phyloP scores from a whole-genome alignment of 306 rosid species.

The Acmispon strigosus region DNA sequence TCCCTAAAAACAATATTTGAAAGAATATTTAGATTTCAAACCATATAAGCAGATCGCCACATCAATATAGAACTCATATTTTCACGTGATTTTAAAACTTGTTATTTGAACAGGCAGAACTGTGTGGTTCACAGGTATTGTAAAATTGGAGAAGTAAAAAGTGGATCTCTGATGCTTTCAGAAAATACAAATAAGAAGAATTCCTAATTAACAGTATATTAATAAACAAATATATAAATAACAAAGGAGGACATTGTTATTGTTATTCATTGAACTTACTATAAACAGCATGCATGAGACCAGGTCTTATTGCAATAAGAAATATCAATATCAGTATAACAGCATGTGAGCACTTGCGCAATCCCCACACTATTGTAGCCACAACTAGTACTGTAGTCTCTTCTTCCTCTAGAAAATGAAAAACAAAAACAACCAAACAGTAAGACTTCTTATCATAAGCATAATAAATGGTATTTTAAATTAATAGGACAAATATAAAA shows the following conservation, averaged over 20 bases:
- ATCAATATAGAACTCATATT: background rate
- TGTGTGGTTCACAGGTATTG: slow-evolving; percentile 6
- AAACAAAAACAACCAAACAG: slow-evolving; percentile 13
- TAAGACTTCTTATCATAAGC: slow-evolving; percentile 13
- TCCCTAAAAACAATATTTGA: slow-evolving; percentile 2
- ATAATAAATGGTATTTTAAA: background rate
- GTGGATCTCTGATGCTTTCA: background rate
- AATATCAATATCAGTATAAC: slow-evolving; percentile 64
- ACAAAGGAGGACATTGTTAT: background rate
- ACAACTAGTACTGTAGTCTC: slow-evolving; percentile 67
- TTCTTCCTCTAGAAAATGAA: slow-evolving; percentile 47
- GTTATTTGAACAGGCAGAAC: slow-evolving; percentile 4
- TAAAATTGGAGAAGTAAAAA: background rate
- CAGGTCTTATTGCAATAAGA: slow-evolving; percentile 82
- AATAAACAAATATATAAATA: background rate
- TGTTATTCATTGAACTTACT: slow-evolving; percentile 40
- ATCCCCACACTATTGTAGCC: slow-evolving; percentile 86
- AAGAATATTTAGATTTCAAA: background rate
- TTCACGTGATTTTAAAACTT: background rate
- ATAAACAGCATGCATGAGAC: slow-evolving; percentile 79
- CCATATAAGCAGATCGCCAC: background rate
- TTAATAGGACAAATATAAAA: background rate
- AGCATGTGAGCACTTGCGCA: slow-evolving; percentile 77
- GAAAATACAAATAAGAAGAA: slow-evolving; percentile 9
- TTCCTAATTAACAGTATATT: slow-evolving; percentile 3